Base-by-base conservation (phyloP, 2,329 filamentous ascomycete genomes). In the Penicillium brasilianum region DNA sequence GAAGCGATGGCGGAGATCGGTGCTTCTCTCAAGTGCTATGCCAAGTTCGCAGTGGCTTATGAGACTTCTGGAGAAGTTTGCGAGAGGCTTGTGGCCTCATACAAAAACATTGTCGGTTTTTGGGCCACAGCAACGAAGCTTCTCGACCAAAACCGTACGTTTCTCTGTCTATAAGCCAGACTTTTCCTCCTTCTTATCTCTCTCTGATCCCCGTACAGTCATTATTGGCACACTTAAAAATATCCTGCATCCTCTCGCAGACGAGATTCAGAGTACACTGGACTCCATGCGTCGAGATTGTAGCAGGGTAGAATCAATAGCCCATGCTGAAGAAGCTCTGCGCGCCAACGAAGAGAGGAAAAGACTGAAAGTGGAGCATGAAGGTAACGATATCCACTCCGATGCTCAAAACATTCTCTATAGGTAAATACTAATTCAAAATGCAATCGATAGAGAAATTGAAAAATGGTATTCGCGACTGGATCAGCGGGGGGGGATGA, bases 401-500 rank as follows among this genome's bases (percentile, higher is more conserved):
- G 2, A 44, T 14, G 11, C 13, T 25, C 41, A 6, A 14, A 44
- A 2, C 10, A 10, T 10, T 25, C 18, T 13, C 4, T 8, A 9
- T 4, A 11, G 7, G 5, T 4, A 25, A 13, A 25, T 6, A 44
- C 13, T 44, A 44, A 44, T 7, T 20, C 13, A 44, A 6, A 22
- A 14, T 44, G 18, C 5, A 4, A 25, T 3, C 10, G 14, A 25
- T 25, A 44, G 41, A 44, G 41, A 44, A 25, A 25, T 16, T 44
- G 41, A 44, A 25, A 25, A 44, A 44, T 25, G 41, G 41, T 8
- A 44, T 44, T 44, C 41, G 41, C 14, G 46, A 51, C 30, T 58
- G 55, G 55, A 58, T 58, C 22, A 52, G 18, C 5, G 55, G 22
- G 9, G 9, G 55, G 39, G 0, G 55, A 58, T 58, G 55, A 58